Evolutionary conservation across 2,329 filamentous ascomycete species (phyloP), one percentile per base, ranked within the genome.

Genomic region (Arthrobotrys sphaeroides): DNA sequence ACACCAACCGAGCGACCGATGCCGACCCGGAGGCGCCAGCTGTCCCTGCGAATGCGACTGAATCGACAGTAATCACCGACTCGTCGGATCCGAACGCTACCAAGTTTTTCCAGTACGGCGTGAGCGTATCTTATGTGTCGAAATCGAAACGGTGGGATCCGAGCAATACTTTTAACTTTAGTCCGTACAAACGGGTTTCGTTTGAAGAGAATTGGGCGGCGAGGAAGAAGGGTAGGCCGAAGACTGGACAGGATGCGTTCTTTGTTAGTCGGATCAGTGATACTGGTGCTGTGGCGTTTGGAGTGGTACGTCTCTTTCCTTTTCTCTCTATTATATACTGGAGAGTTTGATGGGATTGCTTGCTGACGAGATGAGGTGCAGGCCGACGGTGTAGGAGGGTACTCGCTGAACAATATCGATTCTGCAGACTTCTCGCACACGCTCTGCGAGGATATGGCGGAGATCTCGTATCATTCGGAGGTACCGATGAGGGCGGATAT

Each of bases 381-480:
- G 78, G 93, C 94, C 62, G 95, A 99, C 82, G 95, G 95, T 9
- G 95, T 99, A 0, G 95, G 95, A 53, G 95, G 95, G 36, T 99
- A 95, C 94, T 89, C 91, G 77, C 92, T 97, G 79, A 94, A 91
- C 40, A 93, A 93, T 47, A 90, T 99, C 61, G 94, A 99, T 81
- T 94, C 95, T 6, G 93, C 93, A 26, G 92, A 97, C 83, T 98
- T 98, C 83, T 95, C 94, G 2, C 94, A 98, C 82, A 92, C 91
- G 42, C 85, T 99, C 74, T 98, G 95, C 85, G 90, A 93, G 79
- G 91, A 96, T 83, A 98, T 98, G 93, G 92, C 93, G 1, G 86
- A 89, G 59, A 88, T 88, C 10, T 91, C 93, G 13, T 86, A 89
- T 80, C 85, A 87, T 55, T 87, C 89, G 82, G 81, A 82, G 80